Conservation (phyloP, 768 basidiomycete species). For the Lactarius hatsudake region DNA sequence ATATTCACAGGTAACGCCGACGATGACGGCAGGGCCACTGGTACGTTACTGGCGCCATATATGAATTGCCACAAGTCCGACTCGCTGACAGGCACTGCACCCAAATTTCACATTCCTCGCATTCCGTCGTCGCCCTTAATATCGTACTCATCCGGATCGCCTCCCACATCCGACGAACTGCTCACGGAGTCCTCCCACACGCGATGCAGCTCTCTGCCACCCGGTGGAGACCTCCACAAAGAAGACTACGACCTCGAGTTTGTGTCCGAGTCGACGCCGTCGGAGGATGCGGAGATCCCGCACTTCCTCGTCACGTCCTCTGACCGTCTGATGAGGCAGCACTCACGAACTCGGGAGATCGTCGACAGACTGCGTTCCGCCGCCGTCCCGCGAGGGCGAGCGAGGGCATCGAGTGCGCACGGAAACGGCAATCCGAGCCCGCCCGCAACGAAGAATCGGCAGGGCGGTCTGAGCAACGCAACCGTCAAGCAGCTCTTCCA, state of each 20-base stretch:
- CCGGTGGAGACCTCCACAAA: conserved; percentile 45
- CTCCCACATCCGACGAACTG: conserved; percentile 37
- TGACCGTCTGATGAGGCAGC: conserved; percentile 38
- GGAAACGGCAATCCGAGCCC: background rate
- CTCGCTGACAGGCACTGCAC: conserved; percentile 10
- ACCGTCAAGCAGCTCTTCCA: conserved; percentile 28
- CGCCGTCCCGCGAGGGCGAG: conserved; percentile 27
- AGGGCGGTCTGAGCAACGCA: conserved; percentile 14
- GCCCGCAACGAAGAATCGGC: conserved; percentile 7
- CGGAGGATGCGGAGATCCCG: conserved; percentile 32
- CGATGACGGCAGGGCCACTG: conserved; percentile 19
- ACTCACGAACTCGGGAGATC: conserved; percentile 58
- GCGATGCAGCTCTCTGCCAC: conserved; percentile 34
- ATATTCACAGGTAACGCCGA: conserved; percentile 36
- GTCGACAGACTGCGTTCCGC: conserved; percentile 53
- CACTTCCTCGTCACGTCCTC: conserved; percentile 35
- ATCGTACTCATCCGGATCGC: conserved; percentile 46
- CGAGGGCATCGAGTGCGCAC: conserved; percentile 16
- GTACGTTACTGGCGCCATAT: conserved; percentile 9
- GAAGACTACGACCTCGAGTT: conserved; percentile 52
- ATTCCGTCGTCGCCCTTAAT: conserved; percentile 26
- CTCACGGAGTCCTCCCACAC: conserved; percentile 33
- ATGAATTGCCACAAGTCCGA: background rate
- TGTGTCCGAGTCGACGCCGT: conserved; percentile 36
- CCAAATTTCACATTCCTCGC: conserved; percentile 22